Conservation (phyloP, 805 yeast species). For the Isabelozyma gotoi region DNA sequence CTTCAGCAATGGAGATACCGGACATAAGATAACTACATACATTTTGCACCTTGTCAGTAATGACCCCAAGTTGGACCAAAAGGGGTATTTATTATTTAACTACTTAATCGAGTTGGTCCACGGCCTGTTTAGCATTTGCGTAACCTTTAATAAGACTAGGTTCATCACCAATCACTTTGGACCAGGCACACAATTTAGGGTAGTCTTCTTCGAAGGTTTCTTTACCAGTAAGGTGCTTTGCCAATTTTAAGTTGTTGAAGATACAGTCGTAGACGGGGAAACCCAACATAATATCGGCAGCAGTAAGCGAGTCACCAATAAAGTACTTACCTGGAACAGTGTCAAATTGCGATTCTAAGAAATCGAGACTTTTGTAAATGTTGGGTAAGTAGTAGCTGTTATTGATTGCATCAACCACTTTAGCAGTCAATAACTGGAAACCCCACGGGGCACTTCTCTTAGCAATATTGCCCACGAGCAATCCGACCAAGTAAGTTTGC, state of each 20-base stretch:
- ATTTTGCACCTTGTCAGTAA: no score
- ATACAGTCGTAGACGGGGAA: slow-evolving; percentile 36
- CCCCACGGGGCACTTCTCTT: slow-evolving; percentile 26
- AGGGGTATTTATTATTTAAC: no score
- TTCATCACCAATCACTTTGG: not conserved
- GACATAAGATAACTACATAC: no score
- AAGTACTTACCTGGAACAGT: slow-evolving; percentile 27
- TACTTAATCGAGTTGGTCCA: no score
- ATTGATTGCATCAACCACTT: slow-evolving; percentile 22
- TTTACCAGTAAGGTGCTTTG: slow-evolving; percentile 13
- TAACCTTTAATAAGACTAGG: slow-evolving; percentile 4
- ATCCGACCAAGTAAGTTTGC: slow-evolving; percentile 44
- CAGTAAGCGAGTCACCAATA: slow-evolving; percentile 46
- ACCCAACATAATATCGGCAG: slow-evolving; percentile 49
- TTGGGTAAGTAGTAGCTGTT: slow-evolving; percentile 23
- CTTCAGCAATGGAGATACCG: no score
- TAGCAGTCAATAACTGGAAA: slow-evolving; percentile 15
- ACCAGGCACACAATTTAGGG: slow-evolving; percentile 39
- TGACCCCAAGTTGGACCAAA: no score
- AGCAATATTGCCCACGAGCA: slow-evolving; percentile 27
- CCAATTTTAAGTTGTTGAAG: not conserved
- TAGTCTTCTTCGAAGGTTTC: slow-evolving; percentile 25
- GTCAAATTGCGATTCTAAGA: slow-evolving; percentile 21
- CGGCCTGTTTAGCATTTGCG: not conserved
- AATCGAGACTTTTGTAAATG: slow-evolving; percentile 18